These are phyloP conservation scores for Fusarium tuaranense DNA, from an alignment of 2,329 filamentous ascomycete genomes.

Conservation along the genomic window DNA sequence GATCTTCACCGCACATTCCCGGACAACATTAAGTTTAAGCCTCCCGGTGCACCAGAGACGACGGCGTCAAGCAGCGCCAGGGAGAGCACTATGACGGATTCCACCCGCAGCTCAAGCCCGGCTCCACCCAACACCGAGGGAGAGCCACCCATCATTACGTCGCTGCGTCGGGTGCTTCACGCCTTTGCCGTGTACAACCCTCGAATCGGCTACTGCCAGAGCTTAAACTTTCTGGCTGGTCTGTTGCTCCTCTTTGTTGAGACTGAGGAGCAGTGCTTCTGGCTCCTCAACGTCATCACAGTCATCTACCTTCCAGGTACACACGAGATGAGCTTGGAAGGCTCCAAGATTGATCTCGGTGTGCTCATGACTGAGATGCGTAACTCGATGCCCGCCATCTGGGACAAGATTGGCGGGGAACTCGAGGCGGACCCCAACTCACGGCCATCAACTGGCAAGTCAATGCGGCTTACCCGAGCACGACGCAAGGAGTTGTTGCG, in stretches of 20 bases:
- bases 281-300: conserved; percentile 93
- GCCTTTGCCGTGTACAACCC: conserved; percentile 94
- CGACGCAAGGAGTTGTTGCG: conserved; percentile 53
- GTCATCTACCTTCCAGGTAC: conserved; percentile 89
- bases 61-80: conserved; percentile 48
- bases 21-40: conserved; percentile 92
- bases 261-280: conserved; percentile 91
- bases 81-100: conserved; percentile 51
- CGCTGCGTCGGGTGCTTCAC: conserved; percentile 85
- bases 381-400: conserved; percentile 84
- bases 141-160: conserved; percentile 83
- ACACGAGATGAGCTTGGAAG: conserved; percentile 89
- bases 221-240: conserved; percentile 93
- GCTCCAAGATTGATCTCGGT: conserved; percentile 92
- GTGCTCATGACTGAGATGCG: conserved; percentile 90
- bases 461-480: conserved; percentile 52
- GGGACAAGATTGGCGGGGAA: conserved; percentile 88
- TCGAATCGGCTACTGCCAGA: conserved; percentile 94
- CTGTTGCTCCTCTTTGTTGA: conserved; percentile 88
- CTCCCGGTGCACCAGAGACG: conserved; percentile 55
- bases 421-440: conserved; percentile 65
- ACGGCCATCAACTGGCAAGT: conserved; percentile 51
- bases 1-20: conserved; percentile 95
- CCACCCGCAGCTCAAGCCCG: conserved; percentile 50
- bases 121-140: conserved; percentile 51